Conservation (phyloP, 2,329 filamentous ascomycete genomes). For the Sordariomycetes sp. region DNA sequence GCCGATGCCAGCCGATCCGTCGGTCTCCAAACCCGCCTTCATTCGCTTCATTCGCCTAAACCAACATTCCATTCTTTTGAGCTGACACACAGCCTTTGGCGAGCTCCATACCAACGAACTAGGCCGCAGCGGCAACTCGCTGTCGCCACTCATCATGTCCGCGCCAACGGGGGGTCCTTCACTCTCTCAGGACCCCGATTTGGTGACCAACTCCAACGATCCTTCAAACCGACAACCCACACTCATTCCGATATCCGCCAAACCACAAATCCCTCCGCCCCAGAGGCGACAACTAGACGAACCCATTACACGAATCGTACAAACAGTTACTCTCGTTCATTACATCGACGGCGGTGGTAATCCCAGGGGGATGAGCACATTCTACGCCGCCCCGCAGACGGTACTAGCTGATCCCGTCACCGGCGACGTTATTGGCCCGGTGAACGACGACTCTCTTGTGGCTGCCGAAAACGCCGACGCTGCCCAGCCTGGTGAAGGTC, state of each 20-base stretch:
- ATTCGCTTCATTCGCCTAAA: background rate
- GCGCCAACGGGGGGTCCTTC: conserved; percentile 33
- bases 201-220: conserved; percentile 18
- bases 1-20: background rate
- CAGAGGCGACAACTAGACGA: conserved; percentile 2
- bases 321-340: conserved; percentile 45
- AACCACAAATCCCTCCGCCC: background rate
- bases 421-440: background rate
- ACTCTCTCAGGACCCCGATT: conserved; percentile 34
- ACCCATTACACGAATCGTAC: conserved; percentile 33
- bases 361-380: conserved; percentile 31
- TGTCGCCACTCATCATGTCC: conserved; percentile 32
- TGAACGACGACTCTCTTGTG: background rate
- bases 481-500: background rate
- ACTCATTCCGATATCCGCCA: background rate
- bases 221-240: conserved; percentile 15
- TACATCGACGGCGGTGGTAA: conserved; percentile 37
- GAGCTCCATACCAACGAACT: background rate
- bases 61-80: background rate
- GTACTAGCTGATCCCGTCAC: conserved; percentile 2
- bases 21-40: background rate
- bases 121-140: background rate
- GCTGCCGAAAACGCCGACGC: background rate
- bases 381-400: background rate
- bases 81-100: background rate